These are phyloP conservation scores for Hypoxylon fuscum DNA, from an alignment of 495 filamentous ascomycete genomes.

Conservation along the genomic window DNA sequence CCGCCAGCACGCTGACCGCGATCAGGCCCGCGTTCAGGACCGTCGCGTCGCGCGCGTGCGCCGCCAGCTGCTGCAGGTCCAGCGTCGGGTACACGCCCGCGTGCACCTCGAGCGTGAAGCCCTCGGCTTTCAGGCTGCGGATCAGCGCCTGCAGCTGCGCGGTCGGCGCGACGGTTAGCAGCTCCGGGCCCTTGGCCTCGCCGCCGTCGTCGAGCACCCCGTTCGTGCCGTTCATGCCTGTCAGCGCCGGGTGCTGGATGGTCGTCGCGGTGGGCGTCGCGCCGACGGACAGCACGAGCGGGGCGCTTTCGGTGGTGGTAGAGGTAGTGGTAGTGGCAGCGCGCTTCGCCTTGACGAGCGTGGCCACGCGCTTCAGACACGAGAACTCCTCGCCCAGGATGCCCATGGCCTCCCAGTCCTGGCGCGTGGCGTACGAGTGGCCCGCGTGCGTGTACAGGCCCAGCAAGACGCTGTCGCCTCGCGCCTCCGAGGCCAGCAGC, in stretches of 20 bases:
- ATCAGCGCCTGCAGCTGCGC: slow-evolving; percentile 41
- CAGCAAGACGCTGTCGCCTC: slow-evolving; percentile 56
- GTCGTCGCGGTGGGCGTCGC: slow-evolving; percentile 82
- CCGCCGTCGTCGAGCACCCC: not conserved
- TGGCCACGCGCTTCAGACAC: slow-evolving; percentile 61
- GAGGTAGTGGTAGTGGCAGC: not conserved
- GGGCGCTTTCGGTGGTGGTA: slow-evolving; percentile 26
- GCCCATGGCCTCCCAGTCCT: slow-evolving; percentile 62
- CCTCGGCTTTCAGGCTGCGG: slow-evolving; percentile 36
- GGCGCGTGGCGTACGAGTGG: slow-evolving; percentile 69
- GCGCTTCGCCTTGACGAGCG: slow-evolving; percentile 42
- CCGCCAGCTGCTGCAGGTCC: slow-evolving; percentile 84
- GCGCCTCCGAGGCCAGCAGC: slow-evolving; percentile 52
- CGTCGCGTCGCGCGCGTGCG: slow-evolving; percentile 61
- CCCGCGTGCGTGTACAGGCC: slow-evolving; percentile 86
- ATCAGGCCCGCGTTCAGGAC: slow-evolving; percentile 62
- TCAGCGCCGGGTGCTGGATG: slow-evolving; percentile 50
- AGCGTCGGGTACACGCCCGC: slow-evolving; percentile 78
- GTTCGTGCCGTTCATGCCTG: not conserved
- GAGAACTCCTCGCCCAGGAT: slow-evolving; percentile 69
- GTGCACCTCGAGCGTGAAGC: slow-evolving; percentile 69
- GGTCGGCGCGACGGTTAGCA: slow-evolving; percentile 33
- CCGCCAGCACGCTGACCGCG: slow-evolving; percentile 74
- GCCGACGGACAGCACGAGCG: slow-evolving; percentile 75
- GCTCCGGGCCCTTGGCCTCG: not conserved